These are phyloP conservation scores for Escallonia rubra DNA, from an alignment of 129 eudicot genomes.

Conservation along the genomic window DNA sequence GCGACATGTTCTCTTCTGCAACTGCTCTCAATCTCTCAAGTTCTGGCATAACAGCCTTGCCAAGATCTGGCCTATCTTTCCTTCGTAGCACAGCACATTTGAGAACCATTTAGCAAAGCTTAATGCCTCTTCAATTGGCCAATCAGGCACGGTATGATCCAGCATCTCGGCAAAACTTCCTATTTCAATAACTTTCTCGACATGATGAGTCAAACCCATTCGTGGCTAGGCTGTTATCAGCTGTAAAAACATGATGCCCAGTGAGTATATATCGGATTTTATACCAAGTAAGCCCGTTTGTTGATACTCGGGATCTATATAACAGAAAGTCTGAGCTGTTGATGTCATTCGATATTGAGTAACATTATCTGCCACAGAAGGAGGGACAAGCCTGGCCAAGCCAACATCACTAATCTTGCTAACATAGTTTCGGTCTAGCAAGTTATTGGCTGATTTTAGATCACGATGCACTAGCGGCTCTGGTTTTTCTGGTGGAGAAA, in stretches of 20 bases:
- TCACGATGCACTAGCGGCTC: constrained; percentile 74
- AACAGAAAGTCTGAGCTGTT: constrained; percentile 61
- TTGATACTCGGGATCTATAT: constrained; percentile 61
- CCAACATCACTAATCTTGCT: constrained; percentile 70
- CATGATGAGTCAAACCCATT: constrained; percentile 51
- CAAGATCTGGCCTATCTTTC: constrained; percentile 58
- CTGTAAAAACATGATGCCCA: constrained; percentile 59
- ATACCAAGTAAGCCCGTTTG: constrained; percentile 58
- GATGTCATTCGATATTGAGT: constrained; percentile 55
- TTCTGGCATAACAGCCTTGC: constrained; percentile 47
- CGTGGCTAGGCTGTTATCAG: constrained; percentile 50
- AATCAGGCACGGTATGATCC: constrained; percentile 38
- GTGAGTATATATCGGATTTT: constrained; percentile 52
- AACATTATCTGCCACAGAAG: constrained; percentile 36
- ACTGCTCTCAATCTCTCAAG: constrained; percentile 37
- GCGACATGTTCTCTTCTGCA: constrained; percentile 33
- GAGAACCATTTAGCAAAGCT: constrained; percentile 39
- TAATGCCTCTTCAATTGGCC: constrained; percentile 50
- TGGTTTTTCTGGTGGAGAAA: constrained; percentile 70
- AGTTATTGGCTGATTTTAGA: constrained; percentile 63
- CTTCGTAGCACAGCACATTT: constrained; percentile 49
- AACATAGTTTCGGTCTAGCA: constrained; percentile 43
- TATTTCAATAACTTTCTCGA: constrained; percentile 30
- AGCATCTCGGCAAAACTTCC: constrained; percentile 40
- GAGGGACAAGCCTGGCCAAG: constrained; percentile 54